A percentile compares a stretch with the other conserved stretches of the same genome.
These are phyloP conservation scores for Diaporthe nobilis DNA, from an alignment of 2,329 filamentous ascomycete genomes.

Conservation along the genomic window DNA sequence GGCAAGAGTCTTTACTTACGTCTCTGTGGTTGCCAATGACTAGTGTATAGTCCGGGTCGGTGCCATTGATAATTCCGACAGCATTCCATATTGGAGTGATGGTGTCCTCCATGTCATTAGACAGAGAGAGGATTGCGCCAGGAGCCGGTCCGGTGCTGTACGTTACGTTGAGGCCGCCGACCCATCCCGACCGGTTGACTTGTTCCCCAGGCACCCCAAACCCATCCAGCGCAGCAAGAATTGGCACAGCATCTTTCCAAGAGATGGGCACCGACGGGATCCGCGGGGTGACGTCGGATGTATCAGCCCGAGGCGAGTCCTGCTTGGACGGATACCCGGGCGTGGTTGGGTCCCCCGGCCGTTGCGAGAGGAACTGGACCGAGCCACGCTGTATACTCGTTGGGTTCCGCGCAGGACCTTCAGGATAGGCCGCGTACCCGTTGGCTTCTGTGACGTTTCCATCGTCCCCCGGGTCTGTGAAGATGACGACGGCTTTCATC, in stretches of 20 bases:
- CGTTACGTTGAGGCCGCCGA: conserved; percentile 4
- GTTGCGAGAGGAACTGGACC: conserved; percentile 81
- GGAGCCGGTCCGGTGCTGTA: conserved; percentile 22
- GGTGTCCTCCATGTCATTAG: conserved; percentile 8
- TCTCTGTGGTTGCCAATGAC: conserved; percentile 80
- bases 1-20: neutral
- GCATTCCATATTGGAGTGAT: conserved; percentile 88
- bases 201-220: neutral
- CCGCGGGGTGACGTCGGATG: conserved; percentile 78
- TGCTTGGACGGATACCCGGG: conserved; percentile 95
- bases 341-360: conserved; percentile 85
- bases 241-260: conserved; percentile 86
- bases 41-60: conserved; percentile 83
- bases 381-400: conserved; percentile 93
- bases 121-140: neutral
- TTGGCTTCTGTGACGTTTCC: conserved; percentile 85
- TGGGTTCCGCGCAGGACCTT: conserved; percentile 88
- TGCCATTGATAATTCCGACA: conserved; percentile 92
- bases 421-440: conserved; percentile 83
- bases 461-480: conserved; percentile 91
- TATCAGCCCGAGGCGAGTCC: conserved; percentile 82
- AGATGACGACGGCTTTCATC: conserved; percentile 88
- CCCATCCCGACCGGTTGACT: conserved; percentile 18
- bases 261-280: conserved; percentile 96
- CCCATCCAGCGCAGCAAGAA: conserved; percentile 92